phyloP scores from a whole-genome alignment of 495 filamentous ascomycete genomes.

The Penicillium flavigenum region DNA sequence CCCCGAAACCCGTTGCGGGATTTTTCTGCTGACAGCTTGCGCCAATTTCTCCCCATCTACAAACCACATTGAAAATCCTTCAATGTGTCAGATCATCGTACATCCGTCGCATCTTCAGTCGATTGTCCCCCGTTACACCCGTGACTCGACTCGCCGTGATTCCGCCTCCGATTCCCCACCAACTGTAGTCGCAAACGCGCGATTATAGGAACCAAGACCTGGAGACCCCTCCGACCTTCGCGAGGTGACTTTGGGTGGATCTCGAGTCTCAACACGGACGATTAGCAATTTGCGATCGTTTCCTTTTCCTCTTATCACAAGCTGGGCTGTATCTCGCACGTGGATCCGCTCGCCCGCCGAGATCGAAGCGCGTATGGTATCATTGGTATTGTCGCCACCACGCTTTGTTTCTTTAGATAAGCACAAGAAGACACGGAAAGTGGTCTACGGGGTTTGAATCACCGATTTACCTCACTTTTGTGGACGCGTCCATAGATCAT shows the following conservation, averaged over 20 bases:
- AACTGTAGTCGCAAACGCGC: slow-evolving; percentile 28
- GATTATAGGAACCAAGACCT: slow-evolving; percentile 20
- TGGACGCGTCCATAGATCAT: slow-evolving; percentile 1
- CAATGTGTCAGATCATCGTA: slow-evolving; percentile 28
- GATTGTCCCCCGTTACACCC: slow-evolving; percentile 30
- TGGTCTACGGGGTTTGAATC: slow-evolving; percentile 3
- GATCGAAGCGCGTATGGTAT: slow-evolving; percentile 26
- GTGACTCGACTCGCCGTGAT: slow-evolving; percentile 22
- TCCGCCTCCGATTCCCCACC: slow-evolving; percentile 22
- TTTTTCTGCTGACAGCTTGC: slow-evolving; percentile 26
- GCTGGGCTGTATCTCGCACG: slow-evolving; percentile 19
- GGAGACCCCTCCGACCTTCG: background rate
- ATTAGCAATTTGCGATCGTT: slow-evolving; percentile 14
- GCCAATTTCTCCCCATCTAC: slow-evolving; percentile 4
- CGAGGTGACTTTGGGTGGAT: slow-evolving; percentile 5
- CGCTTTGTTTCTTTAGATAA: slow-evolving; percentile 17
- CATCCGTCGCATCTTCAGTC: slow-evolving; percentile 20
- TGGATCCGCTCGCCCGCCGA: slow-evolving; percentile 23
- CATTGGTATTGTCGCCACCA: slow-evolving; percentile 20
- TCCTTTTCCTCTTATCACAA: background rate
- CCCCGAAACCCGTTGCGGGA: slow-evolving; percentile 30
- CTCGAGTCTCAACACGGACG: background rate
- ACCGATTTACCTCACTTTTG: background rate
- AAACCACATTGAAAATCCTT: slow-evolving; percentile 17
- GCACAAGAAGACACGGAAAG: slow-evolving; percentile 6